A percentile compares a stretch with the other conserved stretches of the same genome.
Conservation (phyloP, 73 alveolate genomes). For the Paramecium octaurelia region DNA sequence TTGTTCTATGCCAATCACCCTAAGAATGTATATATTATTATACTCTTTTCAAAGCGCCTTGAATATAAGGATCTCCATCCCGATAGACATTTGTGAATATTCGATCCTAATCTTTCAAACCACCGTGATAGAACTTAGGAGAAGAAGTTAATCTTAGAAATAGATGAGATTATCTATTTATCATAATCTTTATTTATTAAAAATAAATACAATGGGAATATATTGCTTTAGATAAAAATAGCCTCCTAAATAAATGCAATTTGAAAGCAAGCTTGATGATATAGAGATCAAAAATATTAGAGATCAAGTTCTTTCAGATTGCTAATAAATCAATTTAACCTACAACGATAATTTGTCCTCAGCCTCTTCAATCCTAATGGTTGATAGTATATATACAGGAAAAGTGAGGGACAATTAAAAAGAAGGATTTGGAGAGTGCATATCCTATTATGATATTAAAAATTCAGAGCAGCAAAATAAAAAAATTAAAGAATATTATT, state of each 20-base stretch:
- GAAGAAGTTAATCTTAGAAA: not conserved
- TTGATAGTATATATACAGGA: not conserved
- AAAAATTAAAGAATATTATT: not conserved
- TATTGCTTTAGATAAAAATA: no score
- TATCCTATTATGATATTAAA: not conserved
- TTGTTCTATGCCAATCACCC: slow-evolving; percentile 93
- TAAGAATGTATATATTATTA: not conserved
- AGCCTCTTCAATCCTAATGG: no score
- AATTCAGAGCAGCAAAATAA: not conserved
- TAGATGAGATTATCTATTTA: not conserved
- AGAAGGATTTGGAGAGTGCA: not conserved
- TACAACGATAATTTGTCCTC: no score
- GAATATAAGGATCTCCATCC: slow-evolving; percentile 56
- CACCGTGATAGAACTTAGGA: slow-evolving; percentile 54
- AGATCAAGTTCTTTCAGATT: not conserved
- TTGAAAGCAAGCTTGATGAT: not conserved
- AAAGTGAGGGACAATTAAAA: not conserved
- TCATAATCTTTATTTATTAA: not conserved
- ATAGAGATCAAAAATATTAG: not conserved
- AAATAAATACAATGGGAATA: not conserved
- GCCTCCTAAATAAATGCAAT: not conserved
- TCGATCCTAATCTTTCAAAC: slow-evolving; percentile 62
- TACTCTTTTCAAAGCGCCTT: slow-evolving; percentile 61
- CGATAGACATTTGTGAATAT: slow-evolving; percentile 61
- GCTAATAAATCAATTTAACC: not conserved